Percentiles rank a stretch among this genome's conserved stretches.
Evolutionary conservation across 495 filamentous ascomycete species (phyloP).

Genomic region (Talaromyces thailandensis): DNA sequence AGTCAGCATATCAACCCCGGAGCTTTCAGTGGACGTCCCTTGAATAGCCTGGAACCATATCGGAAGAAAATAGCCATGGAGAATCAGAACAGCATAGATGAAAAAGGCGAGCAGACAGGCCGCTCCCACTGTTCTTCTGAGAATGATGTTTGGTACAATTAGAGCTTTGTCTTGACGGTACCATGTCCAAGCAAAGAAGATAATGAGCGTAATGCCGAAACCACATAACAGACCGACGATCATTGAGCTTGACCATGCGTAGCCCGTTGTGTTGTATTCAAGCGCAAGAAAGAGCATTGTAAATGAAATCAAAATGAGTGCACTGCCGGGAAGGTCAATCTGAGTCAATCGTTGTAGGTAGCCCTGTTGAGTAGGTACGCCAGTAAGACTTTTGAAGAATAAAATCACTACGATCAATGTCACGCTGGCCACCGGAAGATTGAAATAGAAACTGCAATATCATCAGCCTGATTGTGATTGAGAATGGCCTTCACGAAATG

Average conservation of each 20-base stretch:
- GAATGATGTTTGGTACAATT: constrained; percentile 1
- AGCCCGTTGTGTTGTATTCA: constrained; percentile 15
- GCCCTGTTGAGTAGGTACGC: neutral
- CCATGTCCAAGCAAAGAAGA: constrained; percentile 16
- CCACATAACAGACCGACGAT: constrained; percentile 20
- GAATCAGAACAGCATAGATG: constrained; percentile 27
- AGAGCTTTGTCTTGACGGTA: constrained; percentile 2
- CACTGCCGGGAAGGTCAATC: constrained; percentile 22
- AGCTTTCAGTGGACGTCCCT: constrained; percentile 2
- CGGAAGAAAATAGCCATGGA: constrained; percentile 3
- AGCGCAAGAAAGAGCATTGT: constrained; percentile 23
- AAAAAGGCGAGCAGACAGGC: constrained; percentile 5
- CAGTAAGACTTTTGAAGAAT: constrained; percentile 9
- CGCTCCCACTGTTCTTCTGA: constrained; percentile 4
- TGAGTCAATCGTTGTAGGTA: constrained; percentile 20
- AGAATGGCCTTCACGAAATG: constrained; percentile 12
- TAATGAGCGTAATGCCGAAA: constrained; percentile 10
- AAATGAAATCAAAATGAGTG: constrained; percentile 17
- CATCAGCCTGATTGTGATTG: constrained; percentile 14
- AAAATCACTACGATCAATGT: constrained; percentile 24
- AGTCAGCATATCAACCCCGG: constrained; percentile 5
- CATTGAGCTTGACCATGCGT: constrained; percentile 15
- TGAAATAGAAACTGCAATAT: constrained; percentile 6
- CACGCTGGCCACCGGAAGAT: constrained; percentile 31
- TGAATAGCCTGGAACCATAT: constrained; percentile 7